These are phyloP conservation scores for Tillandsia leiboldiana DNA, from an alignment of 176 grass and related monocot species.

Conservation along the genomic window DNA sequence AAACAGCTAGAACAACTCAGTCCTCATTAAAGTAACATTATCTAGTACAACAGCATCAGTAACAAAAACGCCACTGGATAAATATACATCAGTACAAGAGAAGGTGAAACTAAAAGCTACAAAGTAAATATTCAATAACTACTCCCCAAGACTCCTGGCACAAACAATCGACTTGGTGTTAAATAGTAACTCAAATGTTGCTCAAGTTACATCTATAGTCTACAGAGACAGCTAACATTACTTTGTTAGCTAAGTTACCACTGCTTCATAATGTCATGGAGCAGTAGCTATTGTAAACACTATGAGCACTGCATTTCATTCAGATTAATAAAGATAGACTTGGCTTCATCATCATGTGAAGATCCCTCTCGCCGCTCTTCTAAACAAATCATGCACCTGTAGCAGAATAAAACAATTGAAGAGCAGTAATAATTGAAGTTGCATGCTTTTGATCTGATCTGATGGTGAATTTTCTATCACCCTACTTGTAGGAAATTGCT, in stretches of 20 bases:
- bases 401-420: slow-evolving; percentile 4
- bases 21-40: not conserved
- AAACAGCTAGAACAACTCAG: not conserved
- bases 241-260: not conserved
- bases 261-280: no score
- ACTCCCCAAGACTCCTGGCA: no score
- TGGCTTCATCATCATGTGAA: slow-evolving; percentile 28
- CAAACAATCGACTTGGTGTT: no score
- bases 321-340: not conserved
- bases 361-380: slow-evolving; percentile 50
- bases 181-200: no score
- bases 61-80: not conserved
- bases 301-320: no score
- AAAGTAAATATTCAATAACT: not conserved
- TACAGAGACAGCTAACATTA: no score
- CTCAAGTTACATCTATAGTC: no score
- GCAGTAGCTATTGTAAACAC: no score
- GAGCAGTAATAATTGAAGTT: not conserved
- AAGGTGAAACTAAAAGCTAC: not conserved
- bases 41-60: not conserved
- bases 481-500: not conserved
- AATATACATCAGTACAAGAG: not conserved
- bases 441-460: not conserved
- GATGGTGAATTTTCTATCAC: not conserved
- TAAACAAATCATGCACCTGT: slow-evolving; percentile 48